These are phyloP conservation scores for Vanrija sp. DNA, from an alignment of 1,284 basidiomycete species.

Conservation along the genomic window DNA sequence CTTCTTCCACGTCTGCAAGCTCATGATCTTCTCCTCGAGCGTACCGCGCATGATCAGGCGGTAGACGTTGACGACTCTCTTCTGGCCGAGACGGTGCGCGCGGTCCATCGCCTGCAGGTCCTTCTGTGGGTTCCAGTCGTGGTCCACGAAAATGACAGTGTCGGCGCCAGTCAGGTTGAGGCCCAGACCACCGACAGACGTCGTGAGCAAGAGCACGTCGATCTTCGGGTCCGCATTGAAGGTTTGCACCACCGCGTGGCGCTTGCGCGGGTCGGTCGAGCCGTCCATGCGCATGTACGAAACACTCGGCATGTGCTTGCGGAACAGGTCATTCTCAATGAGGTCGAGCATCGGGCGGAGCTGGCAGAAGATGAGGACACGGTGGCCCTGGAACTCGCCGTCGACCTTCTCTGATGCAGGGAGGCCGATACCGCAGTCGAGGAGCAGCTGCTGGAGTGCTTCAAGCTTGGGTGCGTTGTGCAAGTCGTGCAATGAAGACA, in stretches of 20 bases:
- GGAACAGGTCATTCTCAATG: slow-evolving; percentile 92
- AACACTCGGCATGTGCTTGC: slow-evolving; percentile 84
- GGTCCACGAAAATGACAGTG: slow-evolving; percentile 98
- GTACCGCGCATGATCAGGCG: slow-evolving; percentile 95
- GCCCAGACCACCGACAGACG: slow-evolving; percentile 93
- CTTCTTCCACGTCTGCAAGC: slow-evolving; percentile 95
- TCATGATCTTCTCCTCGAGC: slow-evolving; percentile 99
- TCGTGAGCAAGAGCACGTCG: slow-evolving; percentile 92
- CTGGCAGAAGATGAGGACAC: slow-evolving; percentile 98
- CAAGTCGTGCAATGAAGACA: slow-evolving; percentile 64
- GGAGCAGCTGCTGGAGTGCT: slow-evolving; percentile 85
- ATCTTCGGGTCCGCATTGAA: slow-evolving; percentile 98
- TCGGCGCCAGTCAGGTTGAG: slow-evolving; percentile 96
- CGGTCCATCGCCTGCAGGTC: slow-evolving; percentile 99
- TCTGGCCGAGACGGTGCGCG: slow-evolving; percentile 96
- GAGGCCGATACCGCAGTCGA: slow-evolving; percentile 88
- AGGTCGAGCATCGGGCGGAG: slow-evolving; percentile 99
- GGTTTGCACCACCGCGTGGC: slow-evolving; percentile 93
- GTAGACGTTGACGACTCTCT: slow-evolving; percentile 98
- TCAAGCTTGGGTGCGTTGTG: slow-evolving; percentile 90
- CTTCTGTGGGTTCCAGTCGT: slow-evolving; percentile 99
- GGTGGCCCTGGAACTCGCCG: slow-evolving; percentile 62
- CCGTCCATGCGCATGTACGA: slow-evolving; percentile 99
- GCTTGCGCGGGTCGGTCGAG: slow-evolving; percentile 78
- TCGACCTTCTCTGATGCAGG: slow-evolving; percentile 50